Evolutionary conservation across 2,329 filamentous ascomycete genomes (phyloP), one percentile per base, ranked within the genome.

Genomic region (Lomentospora prolificans): DNA sequence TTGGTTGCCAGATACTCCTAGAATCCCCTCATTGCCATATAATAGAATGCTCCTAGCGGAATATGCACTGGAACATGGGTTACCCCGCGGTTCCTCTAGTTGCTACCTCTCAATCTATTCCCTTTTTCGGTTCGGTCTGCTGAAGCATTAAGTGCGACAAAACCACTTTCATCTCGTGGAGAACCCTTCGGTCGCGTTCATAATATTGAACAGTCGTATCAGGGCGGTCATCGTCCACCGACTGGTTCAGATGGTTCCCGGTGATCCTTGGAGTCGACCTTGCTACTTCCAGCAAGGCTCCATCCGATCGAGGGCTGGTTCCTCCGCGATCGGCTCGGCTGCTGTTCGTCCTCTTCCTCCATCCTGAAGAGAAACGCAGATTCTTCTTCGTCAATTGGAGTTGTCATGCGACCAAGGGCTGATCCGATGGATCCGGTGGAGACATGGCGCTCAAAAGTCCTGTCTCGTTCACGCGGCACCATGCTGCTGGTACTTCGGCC

Each of bases 321-420:
- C 67, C 80, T 81, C 53, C 75, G 69, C 8, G 72, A 70, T 44
- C 72, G 70, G 56, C 70, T 70, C 9, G 67, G 68, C 36, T 76
- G 70, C 22, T 75, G 70, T 30, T 82, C 80, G 22, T 80, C 78
- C 25, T 81, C 79, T 56, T 82, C 80, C 61, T 85, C 82, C 81
- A 85, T 85, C 63, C 72, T 80, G 64, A 85, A 85, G 12, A 85
- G 78, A 60, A 85, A 84, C 25, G 80, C 77, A 3, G 79, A 73
- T 56, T 85, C 80, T 61, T 85, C 82, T 63, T 85, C 82, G 58
- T 84, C 81, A 59, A 85, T 85, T 3, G 81, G 81, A 1, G 80
- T 84, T 1, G 81, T 81, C 64, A 83, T 84, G 14, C 82, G 72
- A 19, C 79, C 79, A 39, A 71, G 69, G 19, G 69, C 75, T 51